Evolutionary conservation across 371 early-diverging fungal genomes (phyloP).

Genomic region (Syncephalastrum monosporum): DNA sequence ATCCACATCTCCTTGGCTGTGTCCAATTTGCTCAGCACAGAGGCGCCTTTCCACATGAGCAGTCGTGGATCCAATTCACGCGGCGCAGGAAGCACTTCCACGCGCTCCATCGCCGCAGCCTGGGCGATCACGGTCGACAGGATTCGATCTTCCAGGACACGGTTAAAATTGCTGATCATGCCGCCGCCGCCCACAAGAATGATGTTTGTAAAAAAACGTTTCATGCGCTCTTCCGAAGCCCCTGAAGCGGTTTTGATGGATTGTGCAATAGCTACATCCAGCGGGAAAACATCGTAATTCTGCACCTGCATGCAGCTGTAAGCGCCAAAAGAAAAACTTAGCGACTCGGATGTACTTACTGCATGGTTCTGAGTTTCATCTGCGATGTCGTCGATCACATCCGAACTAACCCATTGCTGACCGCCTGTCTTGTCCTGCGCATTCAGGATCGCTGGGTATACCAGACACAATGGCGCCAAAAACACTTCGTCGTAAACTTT

Average conservation of each 20-base stretch:
- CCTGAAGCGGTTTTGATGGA: constrained; percentile 60
- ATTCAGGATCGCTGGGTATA: constrained; percentile 56
- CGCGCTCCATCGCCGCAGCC: constrained; percentile 57
- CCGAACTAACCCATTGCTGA: constrained; percentile 19
- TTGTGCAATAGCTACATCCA: constrained; percentile 82
- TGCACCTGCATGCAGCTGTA: constrained; percentile 2
- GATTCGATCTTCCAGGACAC: constrained; percentile 64
- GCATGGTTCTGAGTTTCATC: constrained; percentile 20
- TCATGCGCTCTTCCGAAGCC: constrained; percentile 70
- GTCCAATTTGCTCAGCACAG: constrained; percentile 80
- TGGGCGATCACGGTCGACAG: constrained; percentile 39
- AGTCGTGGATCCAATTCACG: constrained; percentile 86
- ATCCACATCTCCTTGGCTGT: constrained; percentile 82
- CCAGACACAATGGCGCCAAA: constrained; percentile 69
- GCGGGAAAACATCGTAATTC: constrained; percentile 40
- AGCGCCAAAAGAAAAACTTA: too few relatives aligned
- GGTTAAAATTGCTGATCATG: constrained; percentile 67
- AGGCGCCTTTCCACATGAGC: constrained; percentile 89
- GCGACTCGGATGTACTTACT: too few relatives aligned
- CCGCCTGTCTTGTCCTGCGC: constrained; percentile 18
- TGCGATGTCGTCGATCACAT: constrained; percentile 36
- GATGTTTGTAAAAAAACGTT: constrained; percentile 72
- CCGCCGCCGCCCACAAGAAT: constrained; percentile 88
- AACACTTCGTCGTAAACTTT: constrained; percentile 88
- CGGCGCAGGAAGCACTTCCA: constrained; percentile 78